These are phyloP conservation scores for Colletotrichum sp. DNA, from an alignment of 2,329 filamentous ascomycete species.

Conservation along the genomic window DNA sequence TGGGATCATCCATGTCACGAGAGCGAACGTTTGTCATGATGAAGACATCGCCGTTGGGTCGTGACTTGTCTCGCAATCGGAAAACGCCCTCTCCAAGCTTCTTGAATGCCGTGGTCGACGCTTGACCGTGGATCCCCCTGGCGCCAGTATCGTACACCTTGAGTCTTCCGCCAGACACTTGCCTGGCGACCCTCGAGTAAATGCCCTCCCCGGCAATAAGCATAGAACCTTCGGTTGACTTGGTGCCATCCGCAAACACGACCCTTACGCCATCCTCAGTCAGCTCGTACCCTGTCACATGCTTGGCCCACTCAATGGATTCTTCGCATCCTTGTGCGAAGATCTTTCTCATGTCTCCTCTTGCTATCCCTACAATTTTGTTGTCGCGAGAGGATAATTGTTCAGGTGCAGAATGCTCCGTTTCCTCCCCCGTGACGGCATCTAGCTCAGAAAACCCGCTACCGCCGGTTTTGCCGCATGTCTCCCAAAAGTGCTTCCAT, in stretches of 20 bases:
- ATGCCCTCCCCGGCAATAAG: slow-evolving; percentile 68
- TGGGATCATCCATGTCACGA: slow-evolving; percentile 62
- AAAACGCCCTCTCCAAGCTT: slow-evolving; percentile 69
- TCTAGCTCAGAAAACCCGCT: slow-evolving; percentile 31
- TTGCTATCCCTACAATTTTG: slow-evolving; percentile 65
- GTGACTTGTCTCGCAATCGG: slow-evolving; percentile 52
- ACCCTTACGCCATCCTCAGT: slow-evolving; percentile 58
- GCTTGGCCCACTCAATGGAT: slow-evolving; percentile 58
- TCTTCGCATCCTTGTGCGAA: slow-evolving; percentile 63
- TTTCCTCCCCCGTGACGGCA: background rate
- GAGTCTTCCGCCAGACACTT: slow-evolving; percentile 56
- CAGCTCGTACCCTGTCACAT: slow-evolving; percentile 64
- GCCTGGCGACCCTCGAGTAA: slow-evolving; percentile 63
- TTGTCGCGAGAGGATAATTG: slow-evolving; percentile 57
- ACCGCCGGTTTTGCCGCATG: background rate
- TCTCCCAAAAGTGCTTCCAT: background rate
- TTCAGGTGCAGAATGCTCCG: slow-evolving; percentile 31
- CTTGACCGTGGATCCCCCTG: slow-evolving; percentile 67
- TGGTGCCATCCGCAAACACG: slow-evolving; percentile 66
- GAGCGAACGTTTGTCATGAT: slow-evolving; percentile 69
- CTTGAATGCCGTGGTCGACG: slow-evolving; percentile 65
- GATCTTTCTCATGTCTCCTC: slow-evolving; percentile 66
- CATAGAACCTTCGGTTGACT: slow-evolving; percentile 62
- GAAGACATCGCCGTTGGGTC: slow-evolving; percentile 51
- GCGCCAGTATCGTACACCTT: background rate